A percentile compares a stretch with the other conserved stretches of the same genome.
These are phyloP conservation scores for Vigna angularis DNA, from an alignment of 306 rosid genomes.

Conservation along the genomic window DNA sequence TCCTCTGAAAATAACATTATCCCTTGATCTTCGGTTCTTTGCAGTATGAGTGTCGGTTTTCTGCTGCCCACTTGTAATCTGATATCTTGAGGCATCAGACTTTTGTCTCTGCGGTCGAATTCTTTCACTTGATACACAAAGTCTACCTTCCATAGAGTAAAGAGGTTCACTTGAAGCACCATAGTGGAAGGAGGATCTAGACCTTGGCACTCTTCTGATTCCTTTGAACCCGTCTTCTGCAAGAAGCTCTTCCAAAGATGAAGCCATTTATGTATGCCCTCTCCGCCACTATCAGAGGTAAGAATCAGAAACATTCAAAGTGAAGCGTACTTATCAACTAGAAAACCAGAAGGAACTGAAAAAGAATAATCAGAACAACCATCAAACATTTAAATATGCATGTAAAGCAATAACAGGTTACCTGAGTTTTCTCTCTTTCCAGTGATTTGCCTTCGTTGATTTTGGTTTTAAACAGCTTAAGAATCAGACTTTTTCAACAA, in stretches of 20 bases:
- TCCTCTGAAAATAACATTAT: slow-evolving; percentile 21
- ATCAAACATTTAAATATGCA: neutral
- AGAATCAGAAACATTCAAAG: slow-evolving; percentile 21
- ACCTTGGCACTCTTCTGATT: slow-evolving; percentile 53
- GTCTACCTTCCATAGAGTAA: slow-evolving; percentile 46
- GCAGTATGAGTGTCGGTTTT: slow-evolving; percentile 1
- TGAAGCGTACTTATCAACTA: neutral
- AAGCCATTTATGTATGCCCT: slow-evolving; percentile 55
- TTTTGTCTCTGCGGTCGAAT: slow-evolving; percentile 42
- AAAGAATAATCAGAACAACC: neutral
- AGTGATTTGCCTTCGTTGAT: neutral
- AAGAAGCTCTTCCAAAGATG: slow-evolving; percentile 83
- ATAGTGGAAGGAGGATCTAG: slow-evolving; percentile 58
- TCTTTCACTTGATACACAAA: slow-evolving; percentile 47
- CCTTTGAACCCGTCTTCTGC: slow-evolving; percentile 83
- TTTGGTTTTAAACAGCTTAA: slow-evolving; percentile 14
- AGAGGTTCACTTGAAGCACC: slow-evolving; percentile 46
- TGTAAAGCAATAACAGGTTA: slow-evolving; percentile 6
- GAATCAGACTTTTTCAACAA: slow-evolving; percentile 32
- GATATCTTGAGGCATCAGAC: slow-evolving; percentile 43
- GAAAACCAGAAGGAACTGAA: neutral
- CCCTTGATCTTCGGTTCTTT: slow-evolving; percentile 24
- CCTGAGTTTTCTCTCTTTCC: neutral
- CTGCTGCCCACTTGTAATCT: neutral
- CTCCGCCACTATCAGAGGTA: slow-evolving; percentile 10